These are phyloP conservation scores for Thielaviopsis musarum DNA, from an alignment of 2,329 filamentous ascomycete species.

Conservation along the genomic window DNA sequence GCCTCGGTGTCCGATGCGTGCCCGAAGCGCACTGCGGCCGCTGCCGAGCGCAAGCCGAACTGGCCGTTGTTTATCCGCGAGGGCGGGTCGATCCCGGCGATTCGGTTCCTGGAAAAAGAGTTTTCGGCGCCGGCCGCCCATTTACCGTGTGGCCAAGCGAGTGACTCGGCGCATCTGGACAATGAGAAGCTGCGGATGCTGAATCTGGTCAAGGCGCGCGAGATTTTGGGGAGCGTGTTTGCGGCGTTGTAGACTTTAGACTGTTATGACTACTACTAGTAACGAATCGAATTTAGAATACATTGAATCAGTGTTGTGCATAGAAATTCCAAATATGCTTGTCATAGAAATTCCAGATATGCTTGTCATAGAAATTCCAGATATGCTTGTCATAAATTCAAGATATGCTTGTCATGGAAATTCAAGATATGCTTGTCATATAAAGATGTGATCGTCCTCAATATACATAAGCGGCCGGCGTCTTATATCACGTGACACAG, in stretches of 20 bases:
- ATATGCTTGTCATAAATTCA: no score
- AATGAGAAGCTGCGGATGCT: conserved; percentile 81
- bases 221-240: conserved; percentile 84
- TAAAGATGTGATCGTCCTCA: no score
- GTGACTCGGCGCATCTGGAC: conserved; percentile 82
- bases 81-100: conserved; percentile 86
- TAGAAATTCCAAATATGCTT: no score
- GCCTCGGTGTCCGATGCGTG: background rate
- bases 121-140: conserved; percentile 84
- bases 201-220: conserved; percentile 79
- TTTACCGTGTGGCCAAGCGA: conserved; percentile 85
- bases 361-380: no score
- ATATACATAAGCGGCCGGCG: no score
- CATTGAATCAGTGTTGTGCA: no score
- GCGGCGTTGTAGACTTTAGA: conserved; percentile 32
- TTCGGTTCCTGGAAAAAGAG: conserved; percentile 86
- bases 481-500: no score
- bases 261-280: no score
- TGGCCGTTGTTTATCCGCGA: conserved; percentile 76
- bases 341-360: no score
- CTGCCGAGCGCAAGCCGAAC: conserved; percentile 21
- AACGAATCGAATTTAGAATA: no score
- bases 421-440: no score
- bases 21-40: conserved; percentile 13
- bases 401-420: no score